phyloP scores from a whole-genome alignment of 306 rosid genomes.

The Citrullus mucosospermus region DNA sequence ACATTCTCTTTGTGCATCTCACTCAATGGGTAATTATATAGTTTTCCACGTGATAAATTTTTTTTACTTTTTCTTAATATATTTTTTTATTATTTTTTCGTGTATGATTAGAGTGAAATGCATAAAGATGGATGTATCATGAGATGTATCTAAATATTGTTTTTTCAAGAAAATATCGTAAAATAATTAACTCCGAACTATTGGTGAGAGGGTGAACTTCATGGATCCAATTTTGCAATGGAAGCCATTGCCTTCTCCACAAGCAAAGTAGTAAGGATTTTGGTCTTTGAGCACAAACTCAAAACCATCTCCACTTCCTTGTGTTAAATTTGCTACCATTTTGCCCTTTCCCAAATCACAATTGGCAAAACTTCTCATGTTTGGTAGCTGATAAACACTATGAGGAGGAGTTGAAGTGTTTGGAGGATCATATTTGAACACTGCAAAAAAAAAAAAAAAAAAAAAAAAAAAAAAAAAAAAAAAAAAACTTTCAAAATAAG shows the following conservation, averaged over 20 bases:
- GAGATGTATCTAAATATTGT: too few species aligned
- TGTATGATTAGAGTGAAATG: too few species aligned
- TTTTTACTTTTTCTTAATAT: too few species aligned
- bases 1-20: too few species aligned
- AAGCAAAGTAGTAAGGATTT: constrained; percentile 52
- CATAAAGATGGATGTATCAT: too few species aligned
- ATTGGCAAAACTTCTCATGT: constrained; percentile 33
- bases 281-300: constrained; percentile 31
- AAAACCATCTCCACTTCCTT: constrained; percentile 43
- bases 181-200: not conserved
- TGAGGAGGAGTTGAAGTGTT: constrained; percentile 31
- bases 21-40: too few species aligned
- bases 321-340: constrained; percentile 19
- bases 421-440: constrained; percentile 65
- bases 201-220: constrained; percentile 51
- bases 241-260: constrained; percentile 41
- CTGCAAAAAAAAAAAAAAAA: constrained; percentile 13
- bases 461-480: too few species aligned
- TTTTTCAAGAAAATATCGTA: too few species aligned
- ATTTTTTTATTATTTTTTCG: too few species aligned
- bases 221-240: constrained; percentile 56
- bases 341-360: constrained; percentile 38
- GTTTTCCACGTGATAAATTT: too few species aligned
- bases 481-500: not conserved
- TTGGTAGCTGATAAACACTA: constrained; percentile 7